Conservation (phyloP, 1,284 basidiomycete genomes). For the Xanthoconium separans region DNA sequence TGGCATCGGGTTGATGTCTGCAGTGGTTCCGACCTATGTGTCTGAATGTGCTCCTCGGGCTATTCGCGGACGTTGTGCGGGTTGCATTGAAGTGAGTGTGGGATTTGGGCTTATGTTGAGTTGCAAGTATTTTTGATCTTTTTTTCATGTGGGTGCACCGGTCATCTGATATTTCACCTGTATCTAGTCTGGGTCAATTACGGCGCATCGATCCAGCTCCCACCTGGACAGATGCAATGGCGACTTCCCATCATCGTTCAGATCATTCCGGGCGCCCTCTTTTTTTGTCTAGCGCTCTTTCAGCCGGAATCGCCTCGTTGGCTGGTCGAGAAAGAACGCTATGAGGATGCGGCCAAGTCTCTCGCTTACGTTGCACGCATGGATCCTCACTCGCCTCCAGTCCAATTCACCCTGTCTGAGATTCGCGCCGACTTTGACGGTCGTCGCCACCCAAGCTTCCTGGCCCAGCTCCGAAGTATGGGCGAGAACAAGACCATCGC, state of each 20-base stretch:
- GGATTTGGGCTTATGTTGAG: constrained; percentile 51
- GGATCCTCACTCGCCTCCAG: constrained; percentile 38
- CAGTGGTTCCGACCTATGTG: constrained; percentile 56
- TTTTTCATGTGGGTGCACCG: neutral
- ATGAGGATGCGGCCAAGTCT: constrained; percentile 49
- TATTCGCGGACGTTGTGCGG: constrained; percentile 58
- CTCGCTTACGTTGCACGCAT: constrained; percentile 49
- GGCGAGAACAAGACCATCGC: constrained; percentile 43
- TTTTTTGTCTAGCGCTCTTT: constrained; percentile 47
- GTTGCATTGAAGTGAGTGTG: constrained; percentile 54
- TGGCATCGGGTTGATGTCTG: constrained; percentile 51
- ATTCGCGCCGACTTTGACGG: constrained; percentile 51
- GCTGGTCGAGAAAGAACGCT: constrained; percentile 54
- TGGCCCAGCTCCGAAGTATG: constrained; percentile 43
- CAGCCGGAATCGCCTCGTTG: constrained; percentile 63
- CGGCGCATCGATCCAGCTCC: constrained; percentile 37
- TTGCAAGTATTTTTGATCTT: constrained; percentile 36
- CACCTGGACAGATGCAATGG: constrained; percentile 47
- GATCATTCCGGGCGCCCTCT: constrained; percentile 50
- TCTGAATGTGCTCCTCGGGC: constrained; percentile 56
- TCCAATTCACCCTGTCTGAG: constrained; percentile 49
- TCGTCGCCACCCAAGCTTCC: constrained; percentile 37
- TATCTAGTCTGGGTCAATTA: constrained; percentile 51
- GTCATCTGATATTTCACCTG: constrained; percentile 7
- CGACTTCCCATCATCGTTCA: constrained; percentile 55